Base-by-base conservation (phyloP, 2,329 filamentous ascomycete genomes). In the Ophiostoma tasmaniense region DNA sequence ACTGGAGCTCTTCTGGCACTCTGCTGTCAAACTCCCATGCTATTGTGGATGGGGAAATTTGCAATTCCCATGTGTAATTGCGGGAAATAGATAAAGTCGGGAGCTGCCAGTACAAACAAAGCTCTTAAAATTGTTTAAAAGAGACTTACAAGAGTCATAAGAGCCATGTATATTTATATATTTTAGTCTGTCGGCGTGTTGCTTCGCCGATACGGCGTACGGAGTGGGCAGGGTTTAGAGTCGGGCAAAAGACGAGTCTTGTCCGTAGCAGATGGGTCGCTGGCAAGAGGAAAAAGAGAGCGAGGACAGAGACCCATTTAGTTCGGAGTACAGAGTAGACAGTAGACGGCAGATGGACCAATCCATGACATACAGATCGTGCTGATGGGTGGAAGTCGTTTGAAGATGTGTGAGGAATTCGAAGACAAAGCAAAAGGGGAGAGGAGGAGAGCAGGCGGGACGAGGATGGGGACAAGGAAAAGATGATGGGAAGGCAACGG, bases 21-120 rank as follows among this genome's bases (percentile, higher is more conserved):
- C 33, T 1, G 45, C 66, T 42, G 33, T 59, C 14, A n/a, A 50
- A 65, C 22, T 66, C 28, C 33, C 39, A 52, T 37, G 52, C 39
- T 28, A 35, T 20, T 33, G 13, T 33, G 22, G 39, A 67, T 69
- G 68, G 68, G 68, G 30, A 42, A 67, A 65, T 37, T 67, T 42
- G 55, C 65, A 69, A 69, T 64, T 67, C 65, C 65, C 68, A 69
- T 64, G 65, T 64, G 52, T 50, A 66, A 62, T 64, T 67, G 55
- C 17, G 30, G 59, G 39, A 67, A 55, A 39, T 42, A n/a, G 67
- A 66, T 50, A 55, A 55, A 55, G n/a, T 55, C 50, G 50, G 14
- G 11, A 22, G 50, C 50, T 25, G 45, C 20, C 17, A 55, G n/a
- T 25, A 22, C 50, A 55, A 10, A 28, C 50, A 25, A 55, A 55